Base-by-base conservation (phyloP, 139 green algal species). In the Chlorella ohadii region DNA sequence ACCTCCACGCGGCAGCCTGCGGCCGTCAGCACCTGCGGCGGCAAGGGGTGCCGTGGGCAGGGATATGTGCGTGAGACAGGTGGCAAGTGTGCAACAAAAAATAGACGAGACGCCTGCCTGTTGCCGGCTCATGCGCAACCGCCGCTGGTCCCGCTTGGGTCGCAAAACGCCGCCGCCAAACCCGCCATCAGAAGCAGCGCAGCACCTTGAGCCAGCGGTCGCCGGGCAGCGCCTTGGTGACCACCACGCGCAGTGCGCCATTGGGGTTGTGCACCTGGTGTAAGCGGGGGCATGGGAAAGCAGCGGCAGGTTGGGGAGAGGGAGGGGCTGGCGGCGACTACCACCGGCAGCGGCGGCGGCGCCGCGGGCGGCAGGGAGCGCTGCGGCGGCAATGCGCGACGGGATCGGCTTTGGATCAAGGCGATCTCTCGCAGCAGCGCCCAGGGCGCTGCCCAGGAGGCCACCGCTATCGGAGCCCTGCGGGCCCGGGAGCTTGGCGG, bases 141-240 rank as follows among this genome's bases (percentile, higher is more conserved):
- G 44, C 44, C 44, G 44, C 44, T 51, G 44, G 44, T 51, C 44
- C 44, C 44, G 44, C 44, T 51, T 51, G 44, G n/a, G n/a, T n/a
- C 44, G 7, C 44, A 51, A 51, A 9, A 9, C 44, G 44, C 11
- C 51, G 51, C 51, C 3, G 51, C 12, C 15, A 9, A 59, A 59
- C 51, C 51, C 11, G 11, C 51, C 51, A 2, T 9, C 51, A n/a
- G n/a, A 59, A 59, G 11, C 51, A 4, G 51, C 51, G 51, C 51
- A 9, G 15, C 51, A 59, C 87, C 39, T 99, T 72, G 33, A 98
- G 86, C 97, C 97, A 99, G 19, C 96, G 84, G 28, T 93, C 89
- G 3, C 97, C 97, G 0, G 97, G 97, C 74, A 99, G 93, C 20
- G 93, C 83, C 87, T 99, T 99, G 15, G 97, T 99, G 5, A 99